Evolutionary conservation across 345 rosid genomes (phyloP), one percentile per base, ranked within the genome.

Genomic region (Punica granatum): DNA sequence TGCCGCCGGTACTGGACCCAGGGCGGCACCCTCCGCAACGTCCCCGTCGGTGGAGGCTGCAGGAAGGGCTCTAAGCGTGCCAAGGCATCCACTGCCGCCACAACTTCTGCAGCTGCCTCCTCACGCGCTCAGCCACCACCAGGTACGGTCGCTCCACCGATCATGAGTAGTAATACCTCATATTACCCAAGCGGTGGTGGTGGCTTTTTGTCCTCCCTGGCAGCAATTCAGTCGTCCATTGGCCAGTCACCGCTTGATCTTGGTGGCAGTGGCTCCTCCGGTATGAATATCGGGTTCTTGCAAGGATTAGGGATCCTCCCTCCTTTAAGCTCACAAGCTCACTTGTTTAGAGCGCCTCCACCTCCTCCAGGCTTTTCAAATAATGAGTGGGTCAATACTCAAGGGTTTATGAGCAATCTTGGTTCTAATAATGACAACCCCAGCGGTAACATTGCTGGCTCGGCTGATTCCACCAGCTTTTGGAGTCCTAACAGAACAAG

Each of bases 191-290:
- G 69, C 30, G 33, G 42, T 21, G 65, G 67, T 25, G 76, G 72
- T 51, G 78, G 78, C 39, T 80, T 76, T 63, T 67, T 74, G 64
- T 77, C 81, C 25, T 77, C 83, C 62, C 63, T 80, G 39, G 65
- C 81, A 1, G 66, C 75, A 25, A 58, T 74, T 59, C 78, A 76
- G 48, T 34, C 73, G 6, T 56, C 61, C 11, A 26, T 56, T 3
- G 61, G 61, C 34, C 61, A 56, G 30, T 33, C 33, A 11, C 61
- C 26, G 15, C 61, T 56, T 28, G 61, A 56, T 28, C 61, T 56
- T 16, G 61, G 61, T 3, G 60, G 32, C 15, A 28, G 58, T 13
- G 61, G 61, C 33, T 26, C 61, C 18, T 56, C 61, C 7, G 18
- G 61, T 26, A 26, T 56, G 61, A 56, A 56, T 14, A 56, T 56